Conservation (phyloP, 2,329 filamentous ascomycete genomes). For the Pyrenochaeta sp. region DNA sequence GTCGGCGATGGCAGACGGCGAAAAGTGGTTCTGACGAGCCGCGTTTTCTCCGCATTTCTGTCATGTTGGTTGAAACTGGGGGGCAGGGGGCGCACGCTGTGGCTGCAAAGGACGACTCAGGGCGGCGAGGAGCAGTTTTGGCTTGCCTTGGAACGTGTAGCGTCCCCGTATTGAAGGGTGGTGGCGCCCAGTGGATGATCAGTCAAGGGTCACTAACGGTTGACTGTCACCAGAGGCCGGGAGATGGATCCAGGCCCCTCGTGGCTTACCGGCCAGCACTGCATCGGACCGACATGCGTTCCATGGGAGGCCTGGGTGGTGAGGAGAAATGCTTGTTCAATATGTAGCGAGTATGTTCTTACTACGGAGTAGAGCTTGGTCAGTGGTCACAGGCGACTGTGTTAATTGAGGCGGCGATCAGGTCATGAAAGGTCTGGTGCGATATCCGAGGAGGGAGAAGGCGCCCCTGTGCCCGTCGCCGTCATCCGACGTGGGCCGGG, state of each 20-base stretch:
- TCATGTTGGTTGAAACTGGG: slow-evolving; percentile 31
- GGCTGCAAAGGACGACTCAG: slow-evolving; percentile 25
- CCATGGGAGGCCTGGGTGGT: too few relatives aligned
- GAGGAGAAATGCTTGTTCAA: too few relatives aligned
- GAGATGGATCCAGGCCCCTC: slow-evolving; percentile 1
- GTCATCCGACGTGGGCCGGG: too few relatives aligned
- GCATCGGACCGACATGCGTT: slow-evolving; percentile 1
- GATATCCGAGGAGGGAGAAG: too few relatives aligned
- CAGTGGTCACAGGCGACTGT: too few relatives aligned
- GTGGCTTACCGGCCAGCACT: neutral
- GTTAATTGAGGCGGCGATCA: too few relatives aligned
- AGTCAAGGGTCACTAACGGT: slow-evolving; percentile 15
- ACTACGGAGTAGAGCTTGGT: too few relatives aligned
- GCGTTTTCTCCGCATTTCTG: slow-evolving; percentile 40
- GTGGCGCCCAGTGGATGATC: slow-evolving; percentile 16
- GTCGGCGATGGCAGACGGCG: slow-evolving; percentile 14
- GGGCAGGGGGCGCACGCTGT: slow-evolving; percentile 21
- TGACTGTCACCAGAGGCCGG: slow-evolving; percentile 13
- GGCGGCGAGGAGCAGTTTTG: slow-evolving; percentile 21
- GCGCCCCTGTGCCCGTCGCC: too few relatives aligned
- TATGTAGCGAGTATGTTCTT: too few relatives aligned
- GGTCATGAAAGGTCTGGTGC: too few relatives aligned
- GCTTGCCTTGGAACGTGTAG: slow-evolving; percentile 20
- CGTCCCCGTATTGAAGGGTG: slow-evolving; percentile 16
- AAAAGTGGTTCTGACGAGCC: slow-evolving; percentile 25